Conservation (phyloP, 495 filamentous ascomycete species). For the Penicillium odoratum region DNA sequence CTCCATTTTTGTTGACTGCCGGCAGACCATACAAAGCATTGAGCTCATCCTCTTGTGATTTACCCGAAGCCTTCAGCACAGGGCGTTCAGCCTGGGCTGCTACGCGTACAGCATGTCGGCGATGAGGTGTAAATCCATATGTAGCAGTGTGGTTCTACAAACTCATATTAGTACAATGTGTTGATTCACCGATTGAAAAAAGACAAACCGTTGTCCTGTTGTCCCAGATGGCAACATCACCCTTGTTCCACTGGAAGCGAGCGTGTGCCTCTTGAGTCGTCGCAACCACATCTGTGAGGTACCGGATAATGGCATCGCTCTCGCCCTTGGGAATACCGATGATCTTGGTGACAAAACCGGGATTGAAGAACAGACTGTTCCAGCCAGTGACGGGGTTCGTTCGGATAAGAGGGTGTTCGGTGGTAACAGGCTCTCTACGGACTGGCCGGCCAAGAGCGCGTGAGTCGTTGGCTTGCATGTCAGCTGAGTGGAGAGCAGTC, state of each 20-base stretch:
- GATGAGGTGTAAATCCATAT: conserved; percentile 62
- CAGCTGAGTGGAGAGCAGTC: conserved; percentile 68
- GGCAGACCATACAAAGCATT: conserved; percentile 50
- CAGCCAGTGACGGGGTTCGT: conserved; percentile 73
- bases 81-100: conserved; percentile 59
- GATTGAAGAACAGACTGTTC: conserved; percentile 76
- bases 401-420: conserved; percentile 69
- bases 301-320: conserved; percentile 63
- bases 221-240: conserved; percentile 76
- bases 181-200: background rate
- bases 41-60: conserved; percentile 61
- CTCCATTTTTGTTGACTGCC: conserved; percentile 59
- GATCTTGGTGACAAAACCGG: conserved; percentile 74
- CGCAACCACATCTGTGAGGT: conserved; percentile 63
- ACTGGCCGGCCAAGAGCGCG: conserved; percentile 60
- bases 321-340: conserved; percentile 65
- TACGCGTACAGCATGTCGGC: conserved; percentile 63
- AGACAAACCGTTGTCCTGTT: conserved; percentile 61
- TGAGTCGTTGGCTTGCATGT: conserved; percentile 68
- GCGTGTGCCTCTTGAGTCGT: conserved; percentile 68
- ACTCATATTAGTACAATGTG: background rate
- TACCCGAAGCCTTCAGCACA: conserved; percentile 49
- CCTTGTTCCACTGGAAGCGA: conserved; percentile 68
- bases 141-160: conserved; percentile 59
- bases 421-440: conserved; percentile 64